Percentiles rank a stretch among this genome's conserved stretches.
Evolutionary conservation across 2,329 filamentous ascomycete genomes (phyloP).

Genomic region (Aspergillus glaucus): DNA sequence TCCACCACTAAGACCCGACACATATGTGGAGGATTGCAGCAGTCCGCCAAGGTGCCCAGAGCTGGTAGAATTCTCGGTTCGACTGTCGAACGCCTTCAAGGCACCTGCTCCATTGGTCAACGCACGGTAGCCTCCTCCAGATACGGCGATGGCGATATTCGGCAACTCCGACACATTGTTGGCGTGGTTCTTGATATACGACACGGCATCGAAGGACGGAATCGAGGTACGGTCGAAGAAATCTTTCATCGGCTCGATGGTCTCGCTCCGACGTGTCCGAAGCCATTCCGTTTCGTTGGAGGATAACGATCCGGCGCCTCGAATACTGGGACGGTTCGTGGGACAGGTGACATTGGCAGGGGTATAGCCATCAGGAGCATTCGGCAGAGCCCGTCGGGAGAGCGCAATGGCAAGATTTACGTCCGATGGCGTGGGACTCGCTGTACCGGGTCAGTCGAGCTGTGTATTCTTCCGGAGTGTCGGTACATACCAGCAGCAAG

Average conservation of each 20-base stretch:
- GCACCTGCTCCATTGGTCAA: constrained; percentile 77
- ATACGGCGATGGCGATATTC: constrained; percentile 70
- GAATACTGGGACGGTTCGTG: constrained; percentile 59
- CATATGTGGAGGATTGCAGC: constrained; percentile 73
- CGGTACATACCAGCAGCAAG: background rate
- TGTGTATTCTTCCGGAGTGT: background rate
- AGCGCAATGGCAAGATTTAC: background rate
- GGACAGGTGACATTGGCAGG: constrained; percentile 66
- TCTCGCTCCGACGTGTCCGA: constrained; percentile 62
- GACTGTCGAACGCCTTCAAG: constrained; percentile 69
- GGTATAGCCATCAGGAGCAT: constrained; percentile 63
- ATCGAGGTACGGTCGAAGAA: constrained; percentile 64
- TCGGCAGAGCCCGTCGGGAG: constrained; percentile 37
- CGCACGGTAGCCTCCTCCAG: constrained; percentile 82
- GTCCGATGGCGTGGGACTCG: background rate
- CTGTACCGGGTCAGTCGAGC: background rate
- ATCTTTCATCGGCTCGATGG: constrained; percentile 65
- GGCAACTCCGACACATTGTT: constrained; percentile 53
- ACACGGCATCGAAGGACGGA: constrained; percentile 62
- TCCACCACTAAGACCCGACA: constrained; percentile 74
- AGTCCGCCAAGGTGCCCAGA: constrained; percentile 70
- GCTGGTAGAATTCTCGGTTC: constrained; percentile 57
- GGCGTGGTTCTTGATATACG: constrained; percentile 59
- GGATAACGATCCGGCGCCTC: constrained; percentile 58
- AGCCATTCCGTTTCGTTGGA: constrained; percentile 69